Conservation (phyloP, 352 stramenopile species). For the Globisporangium radiosum region DNA sequence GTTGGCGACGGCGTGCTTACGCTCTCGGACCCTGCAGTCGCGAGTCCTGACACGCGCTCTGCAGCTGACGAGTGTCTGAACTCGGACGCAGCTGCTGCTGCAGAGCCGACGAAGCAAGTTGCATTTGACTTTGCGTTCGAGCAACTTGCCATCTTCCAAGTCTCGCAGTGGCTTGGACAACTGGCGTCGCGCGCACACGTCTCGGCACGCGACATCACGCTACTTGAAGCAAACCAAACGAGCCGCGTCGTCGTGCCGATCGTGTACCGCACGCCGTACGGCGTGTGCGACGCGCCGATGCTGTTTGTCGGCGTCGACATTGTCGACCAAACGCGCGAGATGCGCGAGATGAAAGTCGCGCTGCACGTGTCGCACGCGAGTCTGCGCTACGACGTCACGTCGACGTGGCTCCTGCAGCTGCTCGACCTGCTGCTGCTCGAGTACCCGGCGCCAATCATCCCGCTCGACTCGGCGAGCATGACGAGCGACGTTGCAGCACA, state of each 20-base stretch:
- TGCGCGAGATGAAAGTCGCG: slow-evolving; percentile 85
- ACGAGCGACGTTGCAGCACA: slow-evolving; percentile 42
- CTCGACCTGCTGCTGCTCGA: slow-evolving; percentile 72
- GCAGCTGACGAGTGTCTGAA: too few species aligned
- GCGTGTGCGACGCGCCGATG: slow-evolving; percentile 61
- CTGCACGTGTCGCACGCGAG: slow-evolving; percentile 82
- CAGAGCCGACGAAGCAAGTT: slow-evolving; percentile 5
- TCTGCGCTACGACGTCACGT: slow-evolving; percentile 73
- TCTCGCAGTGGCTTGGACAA: slow-evolving; percentile 85
- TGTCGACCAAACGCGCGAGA: slow-evolving; percentile 76
- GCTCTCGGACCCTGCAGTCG: slow-evolving; percentile 32
- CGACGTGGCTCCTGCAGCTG: slow-evolving; percentile 76
- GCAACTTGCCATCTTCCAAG: slow-evolving; percentile 74
- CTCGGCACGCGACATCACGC: slow-evolving; percentile 56
- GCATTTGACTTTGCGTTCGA: slow-evolving; percentile 76
- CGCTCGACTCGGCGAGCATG: slow-evolving; percentile 69
- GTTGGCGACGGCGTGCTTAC: slow-evolving; percentile 54
- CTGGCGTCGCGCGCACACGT: slow-evolving; percentile 74
- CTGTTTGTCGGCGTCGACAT: slow-evolving; percentile 81
- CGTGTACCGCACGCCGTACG: slow-evolving; percentile 78
- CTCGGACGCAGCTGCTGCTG: too few species aligned
- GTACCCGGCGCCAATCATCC: slow-evolving; percentile 79
- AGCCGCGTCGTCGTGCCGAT: slow-evolving; percentile 47
- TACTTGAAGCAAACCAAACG: slow-evolving; percentile 60
- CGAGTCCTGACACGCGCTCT: not conserved